Conservation (phyloP, 176 grass and related monocot genomes). For the Rhynchospora pubera region DNA sequence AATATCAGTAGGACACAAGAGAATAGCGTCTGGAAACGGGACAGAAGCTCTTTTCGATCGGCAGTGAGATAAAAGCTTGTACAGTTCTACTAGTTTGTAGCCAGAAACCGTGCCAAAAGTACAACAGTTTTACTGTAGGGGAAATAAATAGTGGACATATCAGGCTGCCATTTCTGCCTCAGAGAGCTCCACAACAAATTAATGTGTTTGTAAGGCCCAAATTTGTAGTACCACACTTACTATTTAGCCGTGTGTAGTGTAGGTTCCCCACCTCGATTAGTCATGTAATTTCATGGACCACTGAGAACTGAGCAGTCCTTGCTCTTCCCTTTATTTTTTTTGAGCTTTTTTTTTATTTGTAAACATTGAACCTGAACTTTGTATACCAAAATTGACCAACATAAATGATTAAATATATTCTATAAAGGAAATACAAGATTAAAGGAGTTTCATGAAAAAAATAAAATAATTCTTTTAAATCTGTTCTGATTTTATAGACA, state of each 20-base stretch:
- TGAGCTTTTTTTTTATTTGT: background rate
- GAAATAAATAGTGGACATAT: background rate
- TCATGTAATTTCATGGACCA: constrained; percentile 14
- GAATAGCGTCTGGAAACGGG: background rate
- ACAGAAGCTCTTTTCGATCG: background rate
- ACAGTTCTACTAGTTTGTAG: background rate
- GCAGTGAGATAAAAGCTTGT: background rate
- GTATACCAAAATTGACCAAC: background rate
- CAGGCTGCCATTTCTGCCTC: constrained; percentile 6
- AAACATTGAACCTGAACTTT: background rate
- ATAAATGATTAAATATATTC: background rate
- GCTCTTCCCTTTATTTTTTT: background rate
- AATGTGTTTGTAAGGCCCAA: constrained; percentile 9
- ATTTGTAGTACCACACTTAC: constrained; percentile 5
- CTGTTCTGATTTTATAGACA: background rate
- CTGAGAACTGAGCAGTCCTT: constrained; percentile 1
- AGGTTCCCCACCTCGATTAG: background rate
- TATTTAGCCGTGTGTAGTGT: background rate
- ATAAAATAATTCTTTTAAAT: background rate
- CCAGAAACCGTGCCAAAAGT: background rate
- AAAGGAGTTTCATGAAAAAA: background rate
- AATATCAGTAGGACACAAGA: constrained; percentile 3
- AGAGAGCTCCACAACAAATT: background rate
- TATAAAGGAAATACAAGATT: background rate
- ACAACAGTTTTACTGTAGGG: background rate